Base-by-base conservation (phyloP, 192 early-diverging fungal species). In the Mortierella claussenii region DNA sequence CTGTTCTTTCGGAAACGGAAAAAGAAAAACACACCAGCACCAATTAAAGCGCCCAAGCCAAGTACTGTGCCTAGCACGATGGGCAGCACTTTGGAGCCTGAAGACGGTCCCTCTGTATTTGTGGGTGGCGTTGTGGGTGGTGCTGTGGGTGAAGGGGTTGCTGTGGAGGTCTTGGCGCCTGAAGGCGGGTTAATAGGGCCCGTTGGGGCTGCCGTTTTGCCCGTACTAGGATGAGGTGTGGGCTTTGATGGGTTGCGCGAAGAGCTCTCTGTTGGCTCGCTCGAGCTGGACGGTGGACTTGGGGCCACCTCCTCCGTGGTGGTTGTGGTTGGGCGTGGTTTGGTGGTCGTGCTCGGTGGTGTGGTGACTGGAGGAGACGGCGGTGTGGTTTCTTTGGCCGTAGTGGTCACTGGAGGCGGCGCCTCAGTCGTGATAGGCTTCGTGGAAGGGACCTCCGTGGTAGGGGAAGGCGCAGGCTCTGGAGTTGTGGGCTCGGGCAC, bases 31-130 rank as follows among this genome's bases (percentile, higher is more conserved):
- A 56, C 31, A 13, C 36, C 73, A 15, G 53, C 65, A 13, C 50
- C 65, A 8, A 67, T 56, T 28, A 76, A 10, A 1, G 28, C 73
- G 23, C 51, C 59, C 1, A 50, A 40, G 46, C 73, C 73, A 0
- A 76, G 36, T 23, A 76, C 64, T 4, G 73, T 32, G 13, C 73
- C 73, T 2, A 76, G 36, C n/a, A 76, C 59, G 26, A 76, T 76
- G 15, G 73, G 73, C 15, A 76, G 58, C 2, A 76, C 37, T 40
- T 7, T 27, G 6, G 64, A 40, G 1, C 48, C 17, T 20, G 33
- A 33, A 13, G 64, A 55, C 0, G 71, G 37, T n/a, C 66, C 50
- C 3, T 54, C 55, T 3, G 59, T 1, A 36, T 54, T 54, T 48
- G 42, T 56, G 11, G 57, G 30, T 10, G 63, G 60, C 8, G 53